Evolutionary conservation across 306 rosid species (phyloP), one percentile per base, ranked within the genome.

Genomic region (Neltuma alba): DNA sequence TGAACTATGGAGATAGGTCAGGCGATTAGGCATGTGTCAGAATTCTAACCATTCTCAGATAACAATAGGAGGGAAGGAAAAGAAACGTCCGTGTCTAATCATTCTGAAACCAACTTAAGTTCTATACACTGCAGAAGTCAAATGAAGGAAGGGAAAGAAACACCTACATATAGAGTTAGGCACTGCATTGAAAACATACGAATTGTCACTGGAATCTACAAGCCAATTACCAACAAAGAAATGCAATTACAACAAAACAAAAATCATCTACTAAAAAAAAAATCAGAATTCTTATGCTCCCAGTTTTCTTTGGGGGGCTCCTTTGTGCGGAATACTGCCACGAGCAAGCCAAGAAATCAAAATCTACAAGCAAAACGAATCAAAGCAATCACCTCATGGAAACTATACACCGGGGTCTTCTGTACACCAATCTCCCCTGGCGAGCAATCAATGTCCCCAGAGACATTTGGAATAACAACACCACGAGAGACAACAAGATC

Each of bases 401-500:
- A 94, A 86, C 72, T 84, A 79, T 87, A 92, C 18, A 88, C 97
- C 4, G 87, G 86, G 54, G 72, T 86, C 50, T 36, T 85, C 77
- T 90, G 86, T 25, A 78, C 55, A 27, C 76, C 72, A 55, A 83
- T 82, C 73, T 79, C 40, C 27, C 86, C 91, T 12, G 4, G 70
- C 28, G 90, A 85, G 79, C 88, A 86, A 70, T 80, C 88, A 85
- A 92, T 86, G 66, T 92, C 89, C 31, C 63, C 72, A 76, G 97
- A 91, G 57, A 94, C 94, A 85, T 84, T 82, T 20, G 91, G 96
- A 30, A 90, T 84, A 74, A 88, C 75, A 73, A 87, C 61, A 1
- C 88, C 91, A 55, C 81, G 83, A 11, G 92, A 80, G 54, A 87
- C 61, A 68, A 60, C 78, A 73, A 94, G 98, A 90, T 94, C 96